Conservation (phyloP, 2,329 filamentous ascomycete genomes). For the Pseudogymnoascus pannorum region DNA sequence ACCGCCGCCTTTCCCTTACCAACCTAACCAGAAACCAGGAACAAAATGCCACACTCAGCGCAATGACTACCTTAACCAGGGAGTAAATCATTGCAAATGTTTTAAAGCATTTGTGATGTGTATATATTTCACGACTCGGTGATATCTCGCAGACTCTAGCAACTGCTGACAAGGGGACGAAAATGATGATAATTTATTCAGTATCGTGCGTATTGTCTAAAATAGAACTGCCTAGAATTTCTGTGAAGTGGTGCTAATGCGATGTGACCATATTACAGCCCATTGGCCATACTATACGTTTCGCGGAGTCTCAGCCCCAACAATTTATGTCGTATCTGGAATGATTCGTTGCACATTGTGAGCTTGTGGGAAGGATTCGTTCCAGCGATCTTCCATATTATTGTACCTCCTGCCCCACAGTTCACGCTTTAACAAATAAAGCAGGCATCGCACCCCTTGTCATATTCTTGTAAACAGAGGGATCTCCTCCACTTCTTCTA, state of each 20-base stretch:
- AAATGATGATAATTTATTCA: neutral
- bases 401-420: neutral
- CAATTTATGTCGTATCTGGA: neutral
- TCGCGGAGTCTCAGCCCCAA: neutral
- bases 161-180: neutral
- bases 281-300: neutral
- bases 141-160: neutral
- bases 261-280: neutral
- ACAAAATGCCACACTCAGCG: neutral
- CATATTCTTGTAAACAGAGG: neutral
- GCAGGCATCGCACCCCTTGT: neutral
- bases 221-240: neutral
- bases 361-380: neutral
- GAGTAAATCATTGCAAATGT: neutral
- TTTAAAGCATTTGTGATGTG: neutral
- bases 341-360: neutral
- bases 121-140: neutral
- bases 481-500: neutral
- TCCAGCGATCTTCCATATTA: neutral
- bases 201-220: neutral
- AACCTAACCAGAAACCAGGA: neutral
- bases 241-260: neutral
- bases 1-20: neutral
- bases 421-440: neutral
- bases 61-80: neutral